A percentile compares a stretch with the other conserved stretches of the same genome.
These are phyloP conservation scores for Massarina eburnea DNA, from an alignment of 2,329 filamentous ascomycete genomes.

Conservation along the genomic window DNA sequence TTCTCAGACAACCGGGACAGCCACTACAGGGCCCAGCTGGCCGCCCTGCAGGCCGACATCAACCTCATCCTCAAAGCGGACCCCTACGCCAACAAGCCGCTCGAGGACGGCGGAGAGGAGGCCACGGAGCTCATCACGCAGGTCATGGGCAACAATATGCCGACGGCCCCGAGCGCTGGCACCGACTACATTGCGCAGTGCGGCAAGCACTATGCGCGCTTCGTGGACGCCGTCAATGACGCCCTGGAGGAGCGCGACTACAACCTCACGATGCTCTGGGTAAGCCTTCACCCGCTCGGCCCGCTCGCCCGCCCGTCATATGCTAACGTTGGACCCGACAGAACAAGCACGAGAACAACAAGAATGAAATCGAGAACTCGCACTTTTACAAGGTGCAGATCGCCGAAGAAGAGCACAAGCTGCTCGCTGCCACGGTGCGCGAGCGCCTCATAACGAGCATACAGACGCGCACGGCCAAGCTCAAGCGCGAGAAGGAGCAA, in stretches of 20 bases:
- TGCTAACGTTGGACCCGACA: conserved; percentile 33
- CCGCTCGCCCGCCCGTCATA: background rate
- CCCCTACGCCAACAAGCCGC: conserved; percentile 70
- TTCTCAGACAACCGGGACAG: conserved; percentile 80
- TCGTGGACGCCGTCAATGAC: conserved; percentile 84
- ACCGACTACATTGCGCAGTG: conserved; percentile 67
- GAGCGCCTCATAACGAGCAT: conserved; percentile 62
- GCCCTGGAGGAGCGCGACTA: conserved; percentile 85
- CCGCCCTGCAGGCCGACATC: conserved; percentile 90
- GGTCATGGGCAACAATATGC: conserved; percentile 45
- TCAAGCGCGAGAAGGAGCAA: conserved; percentile 67
- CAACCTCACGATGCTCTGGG: conserved; percentile 77
- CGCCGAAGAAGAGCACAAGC: conserved; percentile 63
- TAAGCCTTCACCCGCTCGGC: conserved; percentile 49
- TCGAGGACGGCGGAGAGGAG: conserved; percentile 67
- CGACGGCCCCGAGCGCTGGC: conserved; percentile 56
- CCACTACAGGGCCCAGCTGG: conserved; percentile 85
- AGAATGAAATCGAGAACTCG: conserved; percentile 58
- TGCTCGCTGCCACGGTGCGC: conserved; percentile 60
- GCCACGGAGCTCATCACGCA: conserved; percentile 61
- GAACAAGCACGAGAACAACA: conserved; percentile 59
- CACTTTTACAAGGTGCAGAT: conserved; percentile 63
- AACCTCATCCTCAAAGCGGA: conserved; percentile 83
- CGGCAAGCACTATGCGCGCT: conserved; percentile 81
- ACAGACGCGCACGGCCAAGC: conserved; percentile 57